Evolutionary conservation across 1,284 basidiomycete species (phyloP), one percentile per base, ranked within the genome.

Genomic region (Coniophora puteana): DNA sequence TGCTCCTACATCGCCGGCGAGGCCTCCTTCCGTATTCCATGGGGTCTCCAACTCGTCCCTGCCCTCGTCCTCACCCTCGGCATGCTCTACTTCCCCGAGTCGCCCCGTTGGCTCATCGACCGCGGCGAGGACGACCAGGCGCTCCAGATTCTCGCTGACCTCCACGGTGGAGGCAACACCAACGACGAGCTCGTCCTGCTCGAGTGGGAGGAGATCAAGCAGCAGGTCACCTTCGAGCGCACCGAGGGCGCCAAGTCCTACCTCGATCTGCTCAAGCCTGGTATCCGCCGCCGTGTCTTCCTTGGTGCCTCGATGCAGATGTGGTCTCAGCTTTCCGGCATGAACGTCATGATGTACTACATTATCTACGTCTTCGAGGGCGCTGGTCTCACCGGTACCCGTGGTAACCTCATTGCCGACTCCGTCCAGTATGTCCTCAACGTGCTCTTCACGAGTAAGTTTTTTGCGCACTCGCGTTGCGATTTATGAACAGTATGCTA

Each of bases 291-390:
- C 34, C 76, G 81, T 48, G 79, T 83, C 12, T 55, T 71, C 43
- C 66, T 83, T 5, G 81, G 80, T 23, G 70, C 67, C 49, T 65
- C 66, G 12, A 56, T 83, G 22, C 81, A 83, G 53, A 76, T 77
- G 70, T 83, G 80, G 81, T 76, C 74, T 46, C 80, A 81, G 49
- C 61, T 81, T 10, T 69, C 67, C 13, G 79, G 79, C 38, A 78
- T 78, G 76, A 77, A 77, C 51, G 69, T 78, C 52, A 87, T 89
- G 83, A 86, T 88, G 83, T 84, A 86, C 65, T 86, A 86, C 58
- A 81, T 87, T 49, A 67, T 84, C 50, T 86, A 85, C 49, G 84
- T 88, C 39, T 86, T 89, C 67, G 71, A 83, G 51, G 81, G 82
- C 41, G 84, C 86, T 34, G 85, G 85, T 55, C 65, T 89, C 23